Base-by-base conservation (phyloP, 129 eudicot genomes). In the Artemisia tridentata region DNA sequence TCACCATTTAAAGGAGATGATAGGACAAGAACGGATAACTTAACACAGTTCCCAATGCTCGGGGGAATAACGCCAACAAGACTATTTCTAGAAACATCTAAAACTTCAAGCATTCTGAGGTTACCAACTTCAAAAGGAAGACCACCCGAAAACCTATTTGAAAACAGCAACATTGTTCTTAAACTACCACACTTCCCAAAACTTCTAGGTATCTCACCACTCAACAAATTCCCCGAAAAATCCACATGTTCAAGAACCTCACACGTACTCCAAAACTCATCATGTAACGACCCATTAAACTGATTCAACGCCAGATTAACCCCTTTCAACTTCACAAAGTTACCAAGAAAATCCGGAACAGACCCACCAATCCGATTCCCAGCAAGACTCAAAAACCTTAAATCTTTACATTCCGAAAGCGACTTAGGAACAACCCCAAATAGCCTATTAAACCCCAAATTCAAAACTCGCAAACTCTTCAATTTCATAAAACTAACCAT, bases 401-500 rank as follows among this genome's bases (percentile, higher is more conserved):
- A 69, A 59, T 20, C 56, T 62, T 75, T 34, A 21, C 86, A 86
- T 74, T 76, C 69, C 12, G 84, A 75, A 49, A 88, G 84, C 3
- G 92, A 83, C 65, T 27, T 13, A 31, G 92, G 85, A 50, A 88
- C 76, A 68, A 61, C 70, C 69, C 92, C 92, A 49, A 64, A 73
- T 74, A 88, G 74, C 23, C 59, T 70, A 38, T 86, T 88, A 34
- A 77, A 83, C 45, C 84, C 86, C 5, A 88, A 53, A 68, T 86
- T 88, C 65, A 88, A 78, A 83, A 88, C 82, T 76, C 76, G 77
- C 71, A 88, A 75, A 17, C 81, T 79, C 82, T 82, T 83, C 76
- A 86, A 84, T 14, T 78, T 75, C 11, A 31, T 49, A 54, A 88
- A 81, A 17, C 69, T 67, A 29, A 81, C 68, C 67, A 27, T 17